phyloP scores from a whole-genome alignment of 1,284 basidiomycete genomes.

The Phellopilus nigrolimitatus region DNA sequence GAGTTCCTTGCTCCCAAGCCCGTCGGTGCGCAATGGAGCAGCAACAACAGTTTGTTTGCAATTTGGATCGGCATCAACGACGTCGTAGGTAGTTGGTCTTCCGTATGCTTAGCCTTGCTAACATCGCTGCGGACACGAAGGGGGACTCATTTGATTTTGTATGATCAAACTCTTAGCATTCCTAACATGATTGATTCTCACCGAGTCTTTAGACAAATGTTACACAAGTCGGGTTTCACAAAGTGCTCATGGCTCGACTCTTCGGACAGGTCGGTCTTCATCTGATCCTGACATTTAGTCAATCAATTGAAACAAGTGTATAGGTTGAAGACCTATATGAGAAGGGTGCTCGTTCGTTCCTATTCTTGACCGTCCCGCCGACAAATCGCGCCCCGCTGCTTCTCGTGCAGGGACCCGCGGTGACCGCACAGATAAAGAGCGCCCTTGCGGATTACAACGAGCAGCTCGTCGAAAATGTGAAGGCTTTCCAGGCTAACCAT shows the following conservation, averaged over 20 bases:
- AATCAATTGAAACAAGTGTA: slow-evolving; percentile 28
- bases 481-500: slow-evolving; percentile 39
- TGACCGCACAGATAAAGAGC: slow-evolving; percentile 34
- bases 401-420: slow-evolving; percentile 42
- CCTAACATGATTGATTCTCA: background rate
- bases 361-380: slow-evolving; percentile 65
- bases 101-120: background rate
- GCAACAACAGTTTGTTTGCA: slow-evolving; percentile 52
- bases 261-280: slow-evolving; percentile 43
- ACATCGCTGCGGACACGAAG: slow-evolving; percentile 27
- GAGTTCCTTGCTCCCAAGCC: slow-evolving; percentile 47
- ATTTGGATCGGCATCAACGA: slow-evolving; percentile 68
- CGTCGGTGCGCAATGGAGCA: slow-evolving; percentile 46
- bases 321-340: slow-evolving; percentile 51
- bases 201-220: slow-evolving; percentile 43
- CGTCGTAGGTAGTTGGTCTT: slow-evolving; percentile 37
- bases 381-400: slow-evolving; percentile 54
- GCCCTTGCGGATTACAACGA: slow-evolving; percentile 48
- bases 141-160: slow-evolving; percentile 45
- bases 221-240: slow-evolving; percentile 47
- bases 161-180: background rate
- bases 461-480: slow-evolving; percentile 37
- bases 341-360: slow-evolving; percentile 54
- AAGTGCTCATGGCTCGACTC: slow-evolving; percentile 47
- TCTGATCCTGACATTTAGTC: background rate